These are phyloP conservation scores for Talaromyces marneffei DNA, from an alignment of 2,329 filamentous ascomycete genomes.

Conservation along the genomic window DNA sequence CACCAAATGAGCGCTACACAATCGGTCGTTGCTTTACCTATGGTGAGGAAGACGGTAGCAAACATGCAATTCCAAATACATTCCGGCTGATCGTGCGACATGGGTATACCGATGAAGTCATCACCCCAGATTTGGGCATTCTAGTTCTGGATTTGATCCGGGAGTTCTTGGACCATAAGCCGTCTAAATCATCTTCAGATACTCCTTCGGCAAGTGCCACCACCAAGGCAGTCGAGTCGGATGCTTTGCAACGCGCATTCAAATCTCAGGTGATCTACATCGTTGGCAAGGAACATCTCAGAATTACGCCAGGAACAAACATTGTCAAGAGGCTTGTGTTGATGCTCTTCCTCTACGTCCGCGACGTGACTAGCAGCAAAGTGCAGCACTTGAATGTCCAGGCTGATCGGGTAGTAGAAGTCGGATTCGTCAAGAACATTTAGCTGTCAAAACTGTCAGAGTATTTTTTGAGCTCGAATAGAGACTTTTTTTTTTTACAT, in stretches of 20 bases:
- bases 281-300: conserved; percentile 38
- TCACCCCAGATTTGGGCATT: conserved; percentile 58
- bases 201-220: neutral
- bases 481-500: neutral
- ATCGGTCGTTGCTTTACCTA: conserved; percentile 17
- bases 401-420: conserved; percentile 35
- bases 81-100: conserved; percentile 66
- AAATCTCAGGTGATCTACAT: conserved; percentile 48
- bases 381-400: conserved; percentile 34
- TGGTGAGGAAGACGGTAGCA: conserved; percentile 15
- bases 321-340: conserved; percentile 25
- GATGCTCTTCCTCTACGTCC: conserved; percentile 33
- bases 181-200: neutral
- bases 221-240: conserved; percentile 19
- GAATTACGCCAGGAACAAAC: conserved; percentile 25
- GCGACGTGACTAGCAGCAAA: conserved; percentile 36
- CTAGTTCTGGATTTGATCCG: conserved; percentile 57
- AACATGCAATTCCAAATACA: conserved; percentile 52
- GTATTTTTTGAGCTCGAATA: neutral
- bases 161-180: conserved; percentile 41
- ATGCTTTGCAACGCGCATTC: conserved; percentile 39
- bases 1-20: conserved; percentile 46
- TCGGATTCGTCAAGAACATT: conserved; percentile 39
- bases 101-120: conserved; percentile 66
- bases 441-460: conserved; percentile 13